These are phyloP conservation scores for Beta vulgaris DNA, from an alignment of 148 eudicot species.

Conservation along the genomic window DNA sequence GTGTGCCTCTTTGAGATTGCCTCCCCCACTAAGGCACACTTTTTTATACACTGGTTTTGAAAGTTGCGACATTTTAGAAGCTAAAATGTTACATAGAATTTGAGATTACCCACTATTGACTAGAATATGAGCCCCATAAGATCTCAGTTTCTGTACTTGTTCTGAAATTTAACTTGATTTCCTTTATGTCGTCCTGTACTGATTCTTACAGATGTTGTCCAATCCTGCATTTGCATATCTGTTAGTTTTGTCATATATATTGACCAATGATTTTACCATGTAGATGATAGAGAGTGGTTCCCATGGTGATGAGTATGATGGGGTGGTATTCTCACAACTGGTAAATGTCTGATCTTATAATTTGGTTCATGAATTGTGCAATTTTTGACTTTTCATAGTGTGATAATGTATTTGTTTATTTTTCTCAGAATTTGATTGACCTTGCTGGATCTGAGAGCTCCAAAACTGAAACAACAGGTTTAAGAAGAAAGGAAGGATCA, in stretches of 20 bases:
- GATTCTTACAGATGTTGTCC: background rate
- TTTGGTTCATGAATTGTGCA: background rate
- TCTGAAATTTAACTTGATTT: background rate
- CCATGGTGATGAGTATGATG: constrained; percentile 95
- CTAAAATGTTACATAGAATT: background rate
- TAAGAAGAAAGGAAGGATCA: constrained; percentile 98
- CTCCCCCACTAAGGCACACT: no score
- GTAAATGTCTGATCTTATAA: constrained; percentile 38
- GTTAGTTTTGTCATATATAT: background rate
- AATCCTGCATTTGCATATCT: background rate
- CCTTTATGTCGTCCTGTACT: background rate
- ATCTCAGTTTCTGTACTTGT: background rate
- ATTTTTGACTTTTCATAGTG: background rate
- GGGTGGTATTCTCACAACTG: constrained; percentile 95
- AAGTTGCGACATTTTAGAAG: background rate
- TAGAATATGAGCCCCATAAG: background rate
- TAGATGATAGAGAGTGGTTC: constrained; percentile 99
- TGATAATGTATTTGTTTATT: background rate
- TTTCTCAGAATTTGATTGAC: constrained; percentile 79
- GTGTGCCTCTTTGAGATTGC: no score
- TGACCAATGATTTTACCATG: background rate
- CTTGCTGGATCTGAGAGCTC: constrained; percentile 99
- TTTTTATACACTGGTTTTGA: no score
- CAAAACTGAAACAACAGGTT: constrained; percentile 96
- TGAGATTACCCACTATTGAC: no score